Conservation (phyloP, 2,329 filamentous ascomycete genomes). For the Scleromitrula shiraiana region DNA sequence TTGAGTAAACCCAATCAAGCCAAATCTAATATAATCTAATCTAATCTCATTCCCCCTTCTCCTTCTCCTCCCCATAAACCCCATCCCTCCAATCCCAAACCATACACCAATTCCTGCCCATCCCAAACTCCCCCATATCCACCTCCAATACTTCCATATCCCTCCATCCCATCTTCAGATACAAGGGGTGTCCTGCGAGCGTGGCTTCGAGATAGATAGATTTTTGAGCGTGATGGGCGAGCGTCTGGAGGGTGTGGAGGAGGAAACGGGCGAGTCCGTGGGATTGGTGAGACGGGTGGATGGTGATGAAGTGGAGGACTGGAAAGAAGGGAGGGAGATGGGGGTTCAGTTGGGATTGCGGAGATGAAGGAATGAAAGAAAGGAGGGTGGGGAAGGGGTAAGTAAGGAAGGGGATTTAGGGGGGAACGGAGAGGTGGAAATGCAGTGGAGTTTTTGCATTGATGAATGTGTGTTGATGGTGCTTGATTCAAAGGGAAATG, state of each 20-base stretch:
- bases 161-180: constrained; percentile 33
- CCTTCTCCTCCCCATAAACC: too few relatives aligned
- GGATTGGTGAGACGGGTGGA: constrained; percentile 30
- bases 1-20: too few relatives aligned
- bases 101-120: constrained; percentile 21
- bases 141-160: constrained; percentile 29
- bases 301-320: constrained; percentile 26
- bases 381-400: not conserved
- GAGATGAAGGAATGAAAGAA: not conserved
- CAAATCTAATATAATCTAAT: too few relatives aligned
- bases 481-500: not conserved
- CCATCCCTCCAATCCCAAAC: too few relatives aligned
- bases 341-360: not conserved
- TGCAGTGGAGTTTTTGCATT: too few relatives aligned
- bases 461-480: too few relatives aligned
- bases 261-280: constrained; percentile 32
- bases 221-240: constrained; percentile 22
- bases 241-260: constrained; percentile 32
- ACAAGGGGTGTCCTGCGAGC: constrained; percentile 30
- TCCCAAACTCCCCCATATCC: constrained; percentile 25
- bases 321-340: not conserved
- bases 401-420: too few relatives aligned
- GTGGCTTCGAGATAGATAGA: constrained; percentile 35
- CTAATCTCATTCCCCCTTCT: too few relatives aligned
- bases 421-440: not conserved